Percentiles rank a stretch among this genome's conserved stretches.
These are phyloP conservation scores for Uronychia binucleata DNA, from an alignment of 73 alveolate species.

Conservation along the genomic window DNA sequence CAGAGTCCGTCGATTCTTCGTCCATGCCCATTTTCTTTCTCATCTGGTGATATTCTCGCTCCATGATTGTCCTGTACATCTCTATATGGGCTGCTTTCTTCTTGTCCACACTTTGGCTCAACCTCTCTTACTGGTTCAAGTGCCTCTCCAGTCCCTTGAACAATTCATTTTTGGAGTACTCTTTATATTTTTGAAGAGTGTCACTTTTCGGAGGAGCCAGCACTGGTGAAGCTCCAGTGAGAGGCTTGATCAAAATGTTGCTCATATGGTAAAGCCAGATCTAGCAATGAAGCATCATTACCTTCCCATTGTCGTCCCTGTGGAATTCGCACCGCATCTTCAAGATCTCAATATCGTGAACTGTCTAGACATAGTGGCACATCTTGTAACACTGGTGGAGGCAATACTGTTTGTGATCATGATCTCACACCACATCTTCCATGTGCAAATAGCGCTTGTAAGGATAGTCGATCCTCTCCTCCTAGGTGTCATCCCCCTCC, in stretches of 20 bases:
- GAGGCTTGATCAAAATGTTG: neutral
- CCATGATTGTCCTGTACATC: neutral
- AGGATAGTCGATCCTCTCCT: conserved; percentile 16
- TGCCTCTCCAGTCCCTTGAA: neutral
- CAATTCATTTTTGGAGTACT: neutral
- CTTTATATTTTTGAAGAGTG: neutral
- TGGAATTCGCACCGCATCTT: conserved; percentile 52
- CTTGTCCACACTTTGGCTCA: neutral
- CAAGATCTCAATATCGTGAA: conserved; percentile 45
- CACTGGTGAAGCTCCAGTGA: too few species aligned
- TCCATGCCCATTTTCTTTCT: neutral
- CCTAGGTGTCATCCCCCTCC: neutral
- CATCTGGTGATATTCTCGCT: neutral
- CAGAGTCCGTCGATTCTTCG: neutral
- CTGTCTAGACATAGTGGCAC: conserved; percentile 47
- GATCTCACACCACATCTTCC: conserved; percentile 29
- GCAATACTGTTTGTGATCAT: conserved; percentile 37
- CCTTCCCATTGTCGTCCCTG: conserved; percentile 53
- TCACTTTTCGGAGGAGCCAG: neutral
- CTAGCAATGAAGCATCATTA: neutral
- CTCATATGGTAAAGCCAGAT: neutral
- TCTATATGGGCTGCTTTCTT: neutral
- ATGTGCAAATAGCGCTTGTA: neutral
- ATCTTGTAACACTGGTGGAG: conserved; percentile 52
- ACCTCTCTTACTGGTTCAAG: neutral